A percentile compares a stretch with the other conserved stretches of the same genome.
Evolutionary conservation across 2,329 filamentous ascomycete species (phyloP).

Genomic region (Fragosphaeria purpurea): DNA sequence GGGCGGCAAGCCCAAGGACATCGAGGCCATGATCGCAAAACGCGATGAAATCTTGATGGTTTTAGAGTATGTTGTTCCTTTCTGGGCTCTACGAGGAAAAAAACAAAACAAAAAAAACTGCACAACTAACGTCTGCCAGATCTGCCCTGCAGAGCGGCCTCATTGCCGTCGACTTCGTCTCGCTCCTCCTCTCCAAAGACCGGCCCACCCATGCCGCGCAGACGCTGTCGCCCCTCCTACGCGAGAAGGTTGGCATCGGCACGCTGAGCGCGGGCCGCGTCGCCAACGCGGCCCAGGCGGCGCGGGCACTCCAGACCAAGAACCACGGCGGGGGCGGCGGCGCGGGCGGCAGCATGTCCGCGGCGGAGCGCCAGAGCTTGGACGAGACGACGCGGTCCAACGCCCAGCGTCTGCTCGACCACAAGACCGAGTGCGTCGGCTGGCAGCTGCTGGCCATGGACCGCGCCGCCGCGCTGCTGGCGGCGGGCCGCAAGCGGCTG

Average conservation of each 20-base stretch:
- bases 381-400: slow-evolving; percentile 25
- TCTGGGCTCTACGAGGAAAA: not conserved
- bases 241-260: slow-evolving; percentile 61
- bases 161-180: slow-evolving; percentile 71
- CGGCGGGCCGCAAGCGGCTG: slow-evolving; percentile 61
- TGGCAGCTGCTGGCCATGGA: slow-evolving; percentile 73
- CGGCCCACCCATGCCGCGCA: slow-evolving; percentile 57
- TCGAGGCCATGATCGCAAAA: slow-evolving; percentile 35
- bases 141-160: slow-evolving; percentile 50
- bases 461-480: slow-evolving; percentile 61
- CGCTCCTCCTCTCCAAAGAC: slow-evolving; percentile 74
- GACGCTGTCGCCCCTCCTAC: slow-evolving; percentile 62
- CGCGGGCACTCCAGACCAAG: slow-evolving; percentile 8
- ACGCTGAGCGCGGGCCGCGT: slow-evolving; percentile 61
- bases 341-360: not conserved
- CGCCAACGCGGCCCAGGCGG: slow-evolving; percentile 47
- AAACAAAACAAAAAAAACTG: too few species aligned
- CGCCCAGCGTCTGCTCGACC: slow-evolving; percentile 37
- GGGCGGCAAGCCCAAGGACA: slow-evolving; percentile 6
- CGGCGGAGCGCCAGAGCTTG: not conserved
- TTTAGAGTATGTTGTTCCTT: slow-evolving; percentile 39
- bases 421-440: slow-evolving; percentile 50
- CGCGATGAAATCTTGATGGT: slow-evolving; percentile 47
- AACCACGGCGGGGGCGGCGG: not conserved
- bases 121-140: slow-evolving; percentile 18